A percentile compares a stretch with the other conserved stretches of the same genome.
Evolutionary conservation across 2,329 filamentous ascomycete genomes (phyloP).

Genomic region (Xylariaceae sp.): DNA sequence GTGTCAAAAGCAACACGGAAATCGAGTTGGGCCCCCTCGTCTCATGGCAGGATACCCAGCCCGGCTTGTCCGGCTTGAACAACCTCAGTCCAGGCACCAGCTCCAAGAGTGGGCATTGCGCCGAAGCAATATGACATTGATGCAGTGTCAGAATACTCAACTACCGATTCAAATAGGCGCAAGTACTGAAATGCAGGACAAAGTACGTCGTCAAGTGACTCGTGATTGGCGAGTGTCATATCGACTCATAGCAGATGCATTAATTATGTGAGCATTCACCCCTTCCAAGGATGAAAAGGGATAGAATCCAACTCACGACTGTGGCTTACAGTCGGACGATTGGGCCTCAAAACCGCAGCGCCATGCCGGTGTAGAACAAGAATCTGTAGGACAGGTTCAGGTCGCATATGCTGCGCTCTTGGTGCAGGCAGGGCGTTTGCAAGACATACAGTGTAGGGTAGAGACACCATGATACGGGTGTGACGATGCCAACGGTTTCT

Average conservation of each 20-base stretch:
- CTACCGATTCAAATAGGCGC: not conserved
- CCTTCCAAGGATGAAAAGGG: not conserved
- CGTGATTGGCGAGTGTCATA: not conserved
- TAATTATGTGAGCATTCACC: not conserved
- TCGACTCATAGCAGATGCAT: not conserved
- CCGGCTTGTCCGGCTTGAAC: conserved; percentile 6
- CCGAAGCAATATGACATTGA: conserved; percentile 7
- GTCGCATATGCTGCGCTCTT: conserved; percentile 29
- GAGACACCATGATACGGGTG: conserved; percentile 20
- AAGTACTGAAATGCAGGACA: not conserved
- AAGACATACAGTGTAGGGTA: conserved; percentile 23
- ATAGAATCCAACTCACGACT: not conserved
- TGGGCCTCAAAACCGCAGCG: conserved; percentile 10
- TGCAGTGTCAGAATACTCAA: conserved; percentile 1
- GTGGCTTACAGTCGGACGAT: conserved; percentile 9
- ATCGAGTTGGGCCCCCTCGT: conserved; percentile 1
- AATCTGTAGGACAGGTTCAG: conserved; percentile 16
- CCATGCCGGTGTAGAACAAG: conserved; percentile 29
- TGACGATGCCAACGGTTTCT: conserved; percentile 13
- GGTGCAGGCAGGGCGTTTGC: conserved; percentile 14
- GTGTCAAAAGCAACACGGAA: no score
- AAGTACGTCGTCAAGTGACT: not conserved
- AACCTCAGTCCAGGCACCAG: conserved; percentile 5
- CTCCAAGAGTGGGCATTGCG: conserved; percentile 6
- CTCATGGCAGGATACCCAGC: not conserved